phyloP scores from a whole-genome alignment of 345 rosid genomes.

The Dipteronia dyeriana region DNA sequence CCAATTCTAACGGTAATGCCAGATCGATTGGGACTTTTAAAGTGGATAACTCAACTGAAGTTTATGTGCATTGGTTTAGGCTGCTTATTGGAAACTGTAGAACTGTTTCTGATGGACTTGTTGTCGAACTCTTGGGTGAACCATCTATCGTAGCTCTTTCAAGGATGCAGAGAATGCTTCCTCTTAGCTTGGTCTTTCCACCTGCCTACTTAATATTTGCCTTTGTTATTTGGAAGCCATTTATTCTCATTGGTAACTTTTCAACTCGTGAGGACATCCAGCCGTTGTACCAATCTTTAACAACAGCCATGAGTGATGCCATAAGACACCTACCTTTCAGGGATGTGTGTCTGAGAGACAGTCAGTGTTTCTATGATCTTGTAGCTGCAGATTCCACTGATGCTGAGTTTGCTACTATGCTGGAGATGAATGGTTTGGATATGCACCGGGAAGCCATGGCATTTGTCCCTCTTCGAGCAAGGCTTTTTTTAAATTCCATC shows the following conservation, averaged over 20 bases:
- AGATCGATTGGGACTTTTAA: slow-evolving; percentile 62
- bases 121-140: slow-evolving; percentile 91
- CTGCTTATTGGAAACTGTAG: slow-evolving; percentile 86
- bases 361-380: slow-evolving; percentile 76
- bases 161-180: slow-evolving; percentile 93
- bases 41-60: slow-evolving; percentile 68
- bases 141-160: slow-evolving; percentile 82
- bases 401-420: slow-evolving; percentile 78
- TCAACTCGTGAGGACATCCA: slow-evolving; percentile 76
- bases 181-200: slow-evolving; percentile 83
- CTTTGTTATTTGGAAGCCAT: slow-evolving; percentile 76
- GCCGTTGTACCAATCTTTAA: slow-evolving; percentile 73
- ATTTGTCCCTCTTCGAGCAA: slow-evolving; percentile 89
- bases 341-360: slow-evolving; percentile 88
- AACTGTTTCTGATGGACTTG: slow-evolving; percentile 81
- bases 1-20: slow-evolving; percentile 82
- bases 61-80: slow-evolving; percentile 89
- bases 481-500: slow-evolving; percentile 81
- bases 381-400: slow-evolving; percentile 81
- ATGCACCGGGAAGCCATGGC: slow-evolving; percentile 66
- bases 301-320: slow-evolving; percentile 74
- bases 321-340: slow-evolving; percentile 86
- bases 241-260: slow-evolving; percentile 52
- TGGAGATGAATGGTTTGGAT: slow-evolving; percentile 72
- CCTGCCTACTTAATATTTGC: slow-evolving; percentile 89